Evolutionary conservation across 306 rosid genomes (phyloP), one percentile per base, ranked within the genome.

Genomic region (Dicorynia guianensis): DNA sequence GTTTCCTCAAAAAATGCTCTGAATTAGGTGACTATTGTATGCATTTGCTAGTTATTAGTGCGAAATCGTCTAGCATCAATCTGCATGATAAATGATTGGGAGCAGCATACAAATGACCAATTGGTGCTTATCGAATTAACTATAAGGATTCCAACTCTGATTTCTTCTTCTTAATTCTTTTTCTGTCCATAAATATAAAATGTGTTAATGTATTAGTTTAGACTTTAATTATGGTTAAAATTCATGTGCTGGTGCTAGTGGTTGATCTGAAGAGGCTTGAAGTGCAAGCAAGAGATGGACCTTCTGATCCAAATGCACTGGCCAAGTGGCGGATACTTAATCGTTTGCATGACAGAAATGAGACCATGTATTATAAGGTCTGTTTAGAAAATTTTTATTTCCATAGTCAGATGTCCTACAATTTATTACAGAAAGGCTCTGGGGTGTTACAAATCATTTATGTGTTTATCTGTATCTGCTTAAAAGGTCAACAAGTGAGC

Each of bases 301-400:
- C 99, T 56, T 90, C 90, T 58, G 99, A 96, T 81, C 96, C 99
- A 43, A 86, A 96, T 86, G 93, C 99, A 44, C 82, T 96, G 67
- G 98, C 99, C 67, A 96, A 87, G 83, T 96, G 99, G 99, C 97
- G 99, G 70, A 92, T 96, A 83, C 92, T 96, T 53, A 96, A 96
- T 53, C 92, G 99, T 11, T 78, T 96, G 89, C 99, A 96, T 80
- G 99, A 96, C 76, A 87, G 99, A 86, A 96, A 96, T 79, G 99
- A 92, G 88, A 88, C 92, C 6, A 96, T 96, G 99, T 96, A 92
- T 78, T 92, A 96, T 68, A 96, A 90, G 79, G 99, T 96, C 82
- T 71, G 88, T 72, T 74, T 52, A 65, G 30, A 25, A 64, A 56
- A 48, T 72, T 76, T 63, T 60, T 55, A 38, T 67, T 68, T 38